Evolutionary conservation across 225 moss, liverwort and hornwort species (phyloP), one percentile per base, ranked within the genome.

Genomic region (Marchantia polymorpha): DNA sequence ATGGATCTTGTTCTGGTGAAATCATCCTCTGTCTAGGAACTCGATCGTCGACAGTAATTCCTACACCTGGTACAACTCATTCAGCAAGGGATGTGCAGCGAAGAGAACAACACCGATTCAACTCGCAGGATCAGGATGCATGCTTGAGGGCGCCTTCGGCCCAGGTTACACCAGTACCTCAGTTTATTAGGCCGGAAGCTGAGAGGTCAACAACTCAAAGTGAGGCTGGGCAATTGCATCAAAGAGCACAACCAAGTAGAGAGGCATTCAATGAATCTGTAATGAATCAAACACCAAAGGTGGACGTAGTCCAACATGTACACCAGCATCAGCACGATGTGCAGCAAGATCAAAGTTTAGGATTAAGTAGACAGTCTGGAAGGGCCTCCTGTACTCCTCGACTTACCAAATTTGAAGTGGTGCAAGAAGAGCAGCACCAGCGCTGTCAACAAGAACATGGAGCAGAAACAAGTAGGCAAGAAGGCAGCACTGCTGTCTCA

Each of bases 131-230:
- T 10, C 77, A 73, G 82, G 76, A 48, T 72, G 60, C 73, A 52
- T 64, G 74, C 23, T 51, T 69, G 9, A 80, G 56, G 51, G 60
- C 30, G 22, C 66, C 55, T 64, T 78, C 82, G 51, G 67, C 23
- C 47, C 77, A 25, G 46, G 65, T 60, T 66, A 58, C 82, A 64
- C 70, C 46, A 53, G n/a, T 72, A 60, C 51, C 50, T 22, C 59
- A 64, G 0, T 51, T 74, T 69, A 60, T 23, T 3, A 78, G 74
- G 30, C 11, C 74, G 52, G 70, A 75, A 79, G 26, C 39, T 71
- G 75, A 75, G 0, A 77, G 77, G 48, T 67, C 64, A 79, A 75
- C 71, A 73, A 77, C n/a, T 74, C 61, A 72, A 52, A 15, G 17
- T 7, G 52, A 71, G 52, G 55, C 68, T 25, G 22, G 55, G 65